Base-by-base conservation (phyloP, 345 rosid genomes). In the Ailanthus altissimus region DNA sequence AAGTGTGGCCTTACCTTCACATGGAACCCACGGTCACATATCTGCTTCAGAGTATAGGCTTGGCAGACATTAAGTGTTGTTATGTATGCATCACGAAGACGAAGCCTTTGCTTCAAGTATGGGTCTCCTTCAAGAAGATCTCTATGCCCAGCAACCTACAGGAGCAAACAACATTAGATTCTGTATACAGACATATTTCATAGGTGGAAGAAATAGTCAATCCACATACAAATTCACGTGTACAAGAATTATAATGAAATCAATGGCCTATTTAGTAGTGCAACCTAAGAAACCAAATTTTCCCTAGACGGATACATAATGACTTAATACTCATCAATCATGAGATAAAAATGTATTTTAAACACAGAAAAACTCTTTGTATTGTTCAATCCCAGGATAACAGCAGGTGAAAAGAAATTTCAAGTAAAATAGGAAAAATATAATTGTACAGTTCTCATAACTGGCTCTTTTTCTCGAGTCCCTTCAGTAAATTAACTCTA, bases 81-180 rank as follows among this genome's bases (percentile, higher is more conserved):
- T 77, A 96, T 93, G 83, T 96, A 93, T 20, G 99, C 85, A 82
- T 93, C 91, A 51, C 97, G 98, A 40, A 96, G 94, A 63, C 92
- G 86, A 61, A 96, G 93, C 87, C 99, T 90, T 78, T 96, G 98
- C 85, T 87, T 92, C 81, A 96, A 79, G 90, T 96, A 96, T 0
- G 99, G 99, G 50, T 96, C 97, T 21, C 98, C 99, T 85, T 96
- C 99, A 21, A 96, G 94, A 72, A 93, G 90, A 81, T 96, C 97
- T 70, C 75, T 89, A 67, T 94, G 99, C 45, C 93, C 92, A 38
- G 98, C 95, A 40, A 92, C 84, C 97, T 93, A 68, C 12, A 61
- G 38, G 28, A 28, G 9, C 53, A 50, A 73, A 49, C 0, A 10
- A 16, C 77, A 4, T 60, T n/a, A 75, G 32, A 18, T 59, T 73